phyloP scores from a whole-genome alignment of 345 rosid genomes.

The Dovyalis caffra region DNA sequence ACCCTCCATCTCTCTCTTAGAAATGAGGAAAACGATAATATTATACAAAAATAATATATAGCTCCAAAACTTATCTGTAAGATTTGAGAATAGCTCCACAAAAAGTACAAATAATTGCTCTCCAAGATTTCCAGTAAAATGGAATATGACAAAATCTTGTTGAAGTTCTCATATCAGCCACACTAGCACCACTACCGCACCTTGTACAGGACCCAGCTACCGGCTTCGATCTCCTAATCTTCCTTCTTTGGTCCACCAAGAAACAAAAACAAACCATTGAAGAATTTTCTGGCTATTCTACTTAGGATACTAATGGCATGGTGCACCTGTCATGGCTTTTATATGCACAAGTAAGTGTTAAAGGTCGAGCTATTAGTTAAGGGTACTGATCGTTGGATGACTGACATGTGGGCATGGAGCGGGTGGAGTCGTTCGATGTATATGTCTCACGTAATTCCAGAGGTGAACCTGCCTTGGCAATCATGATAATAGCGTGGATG shows the following conservation, averaged over 20 bases:
- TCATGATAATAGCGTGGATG: neutral
- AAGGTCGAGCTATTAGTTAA: conserved; percentile 1
- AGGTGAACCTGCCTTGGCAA: conserved; percentile 4
- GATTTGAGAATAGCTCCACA: conserved; percentile 74
- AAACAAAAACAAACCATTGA: conserved; percentile 76
- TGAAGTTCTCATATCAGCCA: conserved; percentile 64
- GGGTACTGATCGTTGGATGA: neutral
- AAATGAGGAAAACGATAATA: neutral
- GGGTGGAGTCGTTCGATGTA: neutral
- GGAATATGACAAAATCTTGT: conserved; percentile 69
- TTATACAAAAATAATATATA: neutral
- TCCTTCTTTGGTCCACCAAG: conserved; percentile 65
- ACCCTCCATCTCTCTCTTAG: too few species aligned
- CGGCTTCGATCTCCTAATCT: conserved; percentile 53
- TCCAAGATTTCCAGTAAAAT: conserved; percentile 63
- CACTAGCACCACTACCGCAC: conserved; percentile 60
- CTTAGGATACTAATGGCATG: neutral
- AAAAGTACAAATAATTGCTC: conserved; percentile 63
- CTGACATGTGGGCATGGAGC: conserved; percentile 6
- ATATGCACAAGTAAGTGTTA: neutral
- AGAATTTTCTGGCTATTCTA: neutral
- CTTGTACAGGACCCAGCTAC: conserved; percentile 67
- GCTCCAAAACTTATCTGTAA: conserved; percentile 35
- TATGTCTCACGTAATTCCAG: neutral
- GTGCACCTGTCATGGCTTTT: neutral